These are phyloP conservation scores for Talaromyces sp. DNA, from an alignment of 2,329 filamentous ascomycete species.

Conservation along the genomic window DNA sequence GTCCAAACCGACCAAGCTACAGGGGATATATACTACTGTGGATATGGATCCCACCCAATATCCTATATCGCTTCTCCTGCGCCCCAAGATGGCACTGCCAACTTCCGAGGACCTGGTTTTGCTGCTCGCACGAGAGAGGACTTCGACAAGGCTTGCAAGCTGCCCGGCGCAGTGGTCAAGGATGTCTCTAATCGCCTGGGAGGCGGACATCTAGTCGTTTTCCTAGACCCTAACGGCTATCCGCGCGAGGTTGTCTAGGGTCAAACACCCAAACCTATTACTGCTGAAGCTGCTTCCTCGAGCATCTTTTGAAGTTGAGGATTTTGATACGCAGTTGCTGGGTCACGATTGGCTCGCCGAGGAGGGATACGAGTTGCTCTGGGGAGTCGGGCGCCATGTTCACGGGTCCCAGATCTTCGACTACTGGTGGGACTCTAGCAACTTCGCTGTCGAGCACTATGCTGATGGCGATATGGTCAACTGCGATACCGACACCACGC, in stretches of 20 bases:
- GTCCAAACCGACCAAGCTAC: background rate
- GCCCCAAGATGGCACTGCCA: background rate
- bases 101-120: background rate
- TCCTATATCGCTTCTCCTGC: background rate
- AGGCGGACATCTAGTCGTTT: background rate
- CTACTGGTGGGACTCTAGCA: background rate
- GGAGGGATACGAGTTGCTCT: background rate
- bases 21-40: background rate
- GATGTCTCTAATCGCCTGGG: background rate
- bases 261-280: background rate
- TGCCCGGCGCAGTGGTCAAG: background rate
- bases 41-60: background rate
- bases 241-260: background rate
- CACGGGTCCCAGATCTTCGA: slow-evolving; percentile 1
- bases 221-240: background rate
- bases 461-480: background rate
- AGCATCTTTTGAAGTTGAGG: background rate
- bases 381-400: slow-evolving; percentile 1
- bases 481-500: background rate
- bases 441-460: background rate
- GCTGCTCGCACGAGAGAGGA: background rate
- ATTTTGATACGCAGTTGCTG: background rate
- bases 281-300: background rate
- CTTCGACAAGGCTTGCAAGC: background rate
- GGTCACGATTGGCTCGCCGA: background rate